Conservation (phyloP, 768 basidiomycete species). For the Daedalea quercina region DNA sequence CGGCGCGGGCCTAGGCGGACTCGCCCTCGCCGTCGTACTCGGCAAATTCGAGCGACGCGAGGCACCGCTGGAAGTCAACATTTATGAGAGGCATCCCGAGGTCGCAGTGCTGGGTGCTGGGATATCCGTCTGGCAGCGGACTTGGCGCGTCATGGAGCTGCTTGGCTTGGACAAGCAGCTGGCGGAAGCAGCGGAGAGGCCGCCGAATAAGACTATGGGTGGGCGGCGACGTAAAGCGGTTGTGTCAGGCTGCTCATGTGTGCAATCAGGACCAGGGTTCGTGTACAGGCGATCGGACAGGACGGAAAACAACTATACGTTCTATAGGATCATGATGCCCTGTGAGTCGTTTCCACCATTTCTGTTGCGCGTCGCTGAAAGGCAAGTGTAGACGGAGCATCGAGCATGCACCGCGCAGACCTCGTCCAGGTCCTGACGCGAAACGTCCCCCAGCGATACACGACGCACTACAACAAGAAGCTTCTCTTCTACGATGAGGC, state of each 20-base stretch:
- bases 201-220: not conserved
- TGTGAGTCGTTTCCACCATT: conserved; percentile 11
- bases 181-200: not conserved
- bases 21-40: conserved; percentile 34
- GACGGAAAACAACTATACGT: conserved; percentile 13
- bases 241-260: not conserved
- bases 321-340: conserved; percentile 15
- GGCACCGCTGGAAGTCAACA: conserved; percentile 22
- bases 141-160: conserved; percentile 35
- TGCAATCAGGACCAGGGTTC: conserved; percentile 16
- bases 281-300: conserved; percentile 17
- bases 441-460: conserved; percentile 13
- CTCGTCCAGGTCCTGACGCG: conserved; percentile 16
- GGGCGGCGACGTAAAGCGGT: not conserved
- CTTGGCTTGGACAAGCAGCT: conserved; percentile 31
- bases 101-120: conserved; percentile 36
- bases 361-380: not conserved
- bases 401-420: conserved; percentile 22
- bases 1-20: conserved; percentile 33
- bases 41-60: conserved; percentile 28
- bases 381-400: conserved; percentile 14
- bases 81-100: conserved; percentile 41
- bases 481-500: conserved; percentile 14
- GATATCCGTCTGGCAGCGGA: conserved; percentile 39
- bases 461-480: conserved; percentile 18